phyloP scores from a whole-genome alignment of 2,329 filamentous ascomycete genomes.

The Ophiostoma triangulosporum region DNA sequence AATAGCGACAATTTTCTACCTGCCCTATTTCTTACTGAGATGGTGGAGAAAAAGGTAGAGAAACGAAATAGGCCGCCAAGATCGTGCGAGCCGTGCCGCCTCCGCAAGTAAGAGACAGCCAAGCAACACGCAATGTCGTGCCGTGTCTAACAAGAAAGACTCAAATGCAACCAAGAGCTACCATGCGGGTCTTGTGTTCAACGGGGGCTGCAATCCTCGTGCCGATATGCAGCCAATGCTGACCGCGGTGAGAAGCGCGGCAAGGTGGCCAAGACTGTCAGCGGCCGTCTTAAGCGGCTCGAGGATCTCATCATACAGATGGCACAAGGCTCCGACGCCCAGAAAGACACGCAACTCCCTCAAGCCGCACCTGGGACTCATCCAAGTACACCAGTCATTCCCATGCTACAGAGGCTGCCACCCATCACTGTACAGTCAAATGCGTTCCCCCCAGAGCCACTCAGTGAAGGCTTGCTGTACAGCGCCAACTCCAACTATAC shows the following conservation, averaged over 20 bases:
- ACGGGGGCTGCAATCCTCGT: constrained; percentile 13
- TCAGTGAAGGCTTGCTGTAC: constrained; percentile 3
- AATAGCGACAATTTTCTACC: too few species aligned
- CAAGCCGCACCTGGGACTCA: too few species aligned
- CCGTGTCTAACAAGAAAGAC: constrained; percentile 10
- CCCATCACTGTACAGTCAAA: too few species aligned
- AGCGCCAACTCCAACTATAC: constrained; percentile 17
- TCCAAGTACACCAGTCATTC: too few species aligned
- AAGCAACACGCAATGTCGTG: neutral
- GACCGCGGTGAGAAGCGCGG: constrained; percentile 11
- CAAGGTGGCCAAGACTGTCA: constrained; percentile 4
- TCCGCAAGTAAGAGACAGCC: constrained; percentile 18
- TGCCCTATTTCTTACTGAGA: too few species aligned
- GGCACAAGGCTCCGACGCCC: neutral
- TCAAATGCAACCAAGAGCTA: constrained; percentile 21
- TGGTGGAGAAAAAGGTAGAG: constrained; percentile 15
- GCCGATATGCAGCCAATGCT: constrained; percentile 21
- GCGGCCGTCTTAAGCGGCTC: constrained; percentile 18
- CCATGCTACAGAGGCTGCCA: too few species aligned
- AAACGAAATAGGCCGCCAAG: constrained; percentile 23
- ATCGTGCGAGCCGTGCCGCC: constrained; percentile 23
- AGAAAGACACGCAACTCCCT: too few species aligned
- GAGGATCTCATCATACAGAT: constrained; percentile 18
- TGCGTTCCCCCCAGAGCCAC: neutral
- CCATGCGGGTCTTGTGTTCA: constrained; percentile 21